Evolutionary conservation across 805 yeast species (phyloP), one percentile per base, ranked within the genome.

Genomic region (Brettanomyces sp.): DNA sequence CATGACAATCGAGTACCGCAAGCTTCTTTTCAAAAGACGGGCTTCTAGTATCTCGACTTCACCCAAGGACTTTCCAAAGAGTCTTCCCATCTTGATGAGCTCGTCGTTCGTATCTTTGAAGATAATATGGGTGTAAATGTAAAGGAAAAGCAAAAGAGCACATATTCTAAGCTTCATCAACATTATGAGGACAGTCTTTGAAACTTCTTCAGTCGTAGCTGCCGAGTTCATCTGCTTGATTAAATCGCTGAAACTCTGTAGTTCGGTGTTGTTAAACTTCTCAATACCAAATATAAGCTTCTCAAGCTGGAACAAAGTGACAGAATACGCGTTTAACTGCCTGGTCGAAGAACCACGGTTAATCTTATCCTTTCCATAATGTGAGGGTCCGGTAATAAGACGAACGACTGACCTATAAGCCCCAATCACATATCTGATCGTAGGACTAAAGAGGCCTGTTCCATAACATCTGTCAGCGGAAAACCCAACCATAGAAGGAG

Each of bases 101-200:
- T 42, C 24, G 12, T 36, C 42, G 23, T 42, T 41, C 2, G 48
- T 42, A 12, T 45, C 46, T 9, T 39, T 9, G 14, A 47, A 39
- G 3, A 50, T 36, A 7, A 25, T 43, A 41, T 53, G 49, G 18
- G 52, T 32, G 44, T 55, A 51, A 18, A 44, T 36, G 40, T 56
- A 59, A n/a, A 56, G 45, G 38, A 52, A 56, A 24, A 56, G 36
- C 7, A 60, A 36, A 37, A 60, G 30, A 43, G 53, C 52, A 7
- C 49, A 48, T 4, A 49, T 32, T 42, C 56, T 53, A 28, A 56
- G 42, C 42, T 53, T 55, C 14, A 47, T 36, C 35, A 47, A 39
- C 2, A 53, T 14, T 3, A 23, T 36, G 5, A 35, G 11, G 22
- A 48, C 44, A 18, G 11, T 7, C 21, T 4, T 24, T 8, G 18